Evolutionary conservation across 129 eudicot genomes (phyloP).

Genomic region (Centella asiatica): DNA sequence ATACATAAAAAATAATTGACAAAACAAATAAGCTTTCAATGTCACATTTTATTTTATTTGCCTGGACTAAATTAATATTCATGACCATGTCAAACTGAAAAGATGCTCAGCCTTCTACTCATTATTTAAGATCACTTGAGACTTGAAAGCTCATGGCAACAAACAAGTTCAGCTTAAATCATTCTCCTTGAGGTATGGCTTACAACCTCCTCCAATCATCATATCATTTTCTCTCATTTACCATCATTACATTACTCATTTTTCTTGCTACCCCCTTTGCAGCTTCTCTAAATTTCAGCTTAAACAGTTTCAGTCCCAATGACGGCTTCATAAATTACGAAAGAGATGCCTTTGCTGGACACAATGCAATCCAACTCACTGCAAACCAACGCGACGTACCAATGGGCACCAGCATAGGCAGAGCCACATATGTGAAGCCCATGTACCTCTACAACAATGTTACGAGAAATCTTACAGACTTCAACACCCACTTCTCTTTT

Average conservation of each 20-base stretch:
- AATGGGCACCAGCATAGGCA: conserved; percentile 3
- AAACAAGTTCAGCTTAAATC: too few species aligned
- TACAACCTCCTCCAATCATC: neutral
- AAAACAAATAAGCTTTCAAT: too few species aligned
- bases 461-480: conserved; percentile 22
- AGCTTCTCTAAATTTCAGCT: conserved; percentile 16
- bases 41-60: too few species aligned
- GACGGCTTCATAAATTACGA: neutral
- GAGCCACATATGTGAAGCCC: conserved; percentile 16
- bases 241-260: conserved; percentile 5
- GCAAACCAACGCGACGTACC: neutral
- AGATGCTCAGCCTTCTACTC: too few species aligned
- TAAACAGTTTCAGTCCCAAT: conserved; percentile 2
- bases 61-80: too few species aligned
- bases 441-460: conserved; percentile 26
- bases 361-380: conserved; percentile 20
- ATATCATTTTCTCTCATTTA: neutral
- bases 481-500: conserved; percentile 31
- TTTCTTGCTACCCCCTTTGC: conserved; percentile 11
- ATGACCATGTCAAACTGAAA: too few species aligned
- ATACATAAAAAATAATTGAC: too few species aligned
- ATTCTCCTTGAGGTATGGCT: too few species aligned
- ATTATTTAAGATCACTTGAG: too few species aligned
- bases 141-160: too few species aligned
- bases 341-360: conserved; percentile 8